Evolutionary conservation across 495 filamentous ascomycete species (phyloP).

Genomic region (Platismatia glauca): DNA sequence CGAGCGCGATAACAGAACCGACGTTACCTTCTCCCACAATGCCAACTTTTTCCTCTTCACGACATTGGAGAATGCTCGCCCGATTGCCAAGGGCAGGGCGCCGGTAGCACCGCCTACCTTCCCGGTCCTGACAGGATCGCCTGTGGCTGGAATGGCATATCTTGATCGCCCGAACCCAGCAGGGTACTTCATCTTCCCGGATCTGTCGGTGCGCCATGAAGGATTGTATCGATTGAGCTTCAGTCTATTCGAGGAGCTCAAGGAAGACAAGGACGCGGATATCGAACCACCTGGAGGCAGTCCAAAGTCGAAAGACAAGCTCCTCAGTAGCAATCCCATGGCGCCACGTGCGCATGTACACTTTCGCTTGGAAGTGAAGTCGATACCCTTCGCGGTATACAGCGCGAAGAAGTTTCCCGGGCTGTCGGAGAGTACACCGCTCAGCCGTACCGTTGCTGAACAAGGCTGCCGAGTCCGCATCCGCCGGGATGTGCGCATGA

Average conservation of each 20-base stretch:
- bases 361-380: constrained; percentile 86
- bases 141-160: constrained; percentile 94
- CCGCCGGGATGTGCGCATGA: constrained; percentile 93
- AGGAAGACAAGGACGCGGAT: constrained; percentile 61
- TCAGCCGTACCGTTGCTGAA: constrained; percentile 88
- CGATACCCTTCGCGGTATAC: constrained; percentile 76
- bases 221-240: constrained; percentile 84
- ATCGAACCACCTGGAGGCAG: constrained; percentile 35
- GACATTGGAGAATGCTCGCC: constrained; percentile 78
- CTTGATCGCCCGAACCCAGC: constrained; percentile 84
- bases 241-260: constrained; percentile 87
- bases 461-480: constrained; percentile 97
- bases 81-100: constrained; percentile 73
- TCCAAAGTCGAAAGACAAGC: constrained; percentile 23
- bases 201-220: constrained; percentile 93
- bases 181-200: constrained; percentile 97
- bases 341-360: constrained; percentile 40
- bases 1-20: constrained; percentile 49
- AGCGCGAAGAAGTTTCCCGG: constrained; percentile 99
- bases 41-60: constrained; percentile 98
- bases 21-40: constrained; percentile 87
- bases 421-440: constrained; percentile 75
- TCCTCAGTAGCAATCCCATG: constrained; percentile 26
- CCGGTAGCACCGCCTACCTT: constrained; percentile 55
- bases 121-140: constrained; percentile 87